Evolutionary conservation across 2,329 filamentous ascomycete genomes (phyloP), one percentile per base, ranked within the genome.

Genomic region (Cytospora mali): DNA sequence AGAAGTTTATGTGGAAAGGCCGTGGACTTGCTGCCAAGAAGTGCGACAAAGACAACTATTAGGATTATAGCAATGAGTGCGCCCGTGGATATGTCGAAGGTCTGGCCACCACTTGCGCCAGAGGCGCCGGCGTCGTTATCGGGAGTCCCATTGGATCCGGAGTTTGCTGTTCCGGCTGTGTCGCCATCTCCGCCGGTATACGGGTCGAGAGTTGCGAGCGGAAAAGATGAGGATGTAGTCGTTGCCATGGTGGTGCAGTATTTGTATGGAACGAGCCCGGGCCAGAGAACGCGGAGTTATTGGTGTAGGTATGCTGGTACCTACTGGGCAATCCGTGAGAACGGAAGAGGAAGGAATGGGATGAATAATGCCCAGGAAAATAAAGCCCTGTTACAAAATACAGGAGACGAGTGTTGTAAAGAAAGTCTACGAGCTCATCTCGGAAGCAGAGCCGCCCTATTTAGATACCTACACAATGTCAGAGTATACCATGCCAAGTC

Each of bases 41-140:
- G 78, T 39, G 86, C 82, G 10, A 91, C 86, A 14, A 84, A 73
- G 11, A 85, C 84, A 6, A 92, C 89, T 4, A 92, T 84, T 14
- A 91, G 80, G 61, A 92, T 87, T 68, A 95, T 92, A 54, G 90
- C 90, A 62, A 91, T 82, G 69, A 93, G 79, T 16, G 84, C 91
- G 23, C 88, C 89, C 42, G 81, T 85, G 2, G 89, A 91, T 25
- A 95, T 76, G 42, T 80, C 80, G 68, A 90, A 82, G 18, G 82
- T 84, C 6, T 84, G 83, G 25, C 81, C 80, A 65, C 82, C 84
- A 18, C 80, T 75, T 9, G 33, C 54, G 21, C 91, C 90, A 42
- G 85, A 83, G 18, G 90, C 90, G 27, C 91, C 91, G 18, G 81
- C 83, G 35, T 84, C 83, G 65, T 77, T 79, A 64, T 85, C 82